phyloP scores from a whole-genome alignment of 768 basidiomycete genomes.

The Kwoniella newhampshirensis region DNA sequence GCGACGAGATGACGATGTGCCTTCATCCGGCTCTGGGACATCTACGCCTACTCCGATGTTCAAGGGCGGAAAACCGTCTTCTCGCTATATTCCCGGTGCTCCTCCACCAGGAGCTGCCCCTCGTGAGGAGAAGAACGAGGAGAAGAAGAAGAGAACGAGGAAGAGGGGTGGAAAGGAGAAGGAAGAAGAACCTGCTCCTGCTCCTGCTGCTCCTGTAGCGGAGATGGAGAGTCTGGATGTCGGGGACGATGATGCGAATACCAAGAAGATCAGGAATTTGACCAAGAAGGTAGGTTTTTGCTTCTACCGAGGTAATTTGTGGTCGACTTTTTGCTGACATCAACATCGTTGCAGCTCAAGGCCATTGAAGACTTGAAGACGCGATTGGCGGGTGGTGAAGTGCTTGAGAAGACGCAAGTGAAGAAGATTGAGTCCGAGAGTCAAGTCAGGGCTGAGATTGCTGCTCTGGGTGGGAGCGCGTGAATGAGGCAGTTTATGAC shows the following conservation, averaged over 20 bases:
- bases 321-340: conserved; percentile 2
- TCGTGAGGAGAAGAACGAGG: conserved; percentile 55
- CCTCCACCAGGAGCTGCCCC: conserved; percentile 60
- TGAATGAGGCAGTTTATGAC: conserved; percentile 11
- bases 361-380: conserved; percentile 99
- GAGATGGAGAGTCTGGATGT: conserved; percentile 59
- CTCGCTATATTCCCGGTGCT: conserved; percentile 69
- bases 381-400: conserved; percentile 82
- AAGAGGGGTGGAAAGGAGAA: conserved; percentile 58
- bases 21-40: conserved; percentile 54
- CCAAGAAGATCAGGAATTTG: conserved; percentile 92
- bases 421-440: conserved; percentile 93
- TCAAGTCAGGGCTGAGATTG: conserved; percentile 78
- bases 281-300: conserved; percentile 79
- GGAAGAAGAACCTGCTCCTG: conserved; percentile 58
- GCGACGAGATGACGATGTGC: conserved; percentile 80
- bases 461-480: conserved; percentile 47
- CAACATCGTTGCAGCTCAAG: conserved; percentile 65
- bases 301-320: not conserved
- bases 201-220: conserved; percentile 46
- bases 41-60: conserved; percentile 41
- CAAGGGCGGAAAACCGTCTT: conserved; percentile 52
- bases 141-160: conserved; percentile 61
- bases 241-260: conserved; percentile 62
- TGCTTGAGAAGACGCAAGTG: conserved; percentile 88